These are phyloP conservation scores for Endocalyx cinctus DNA, from an alignment of 2,329 filamentous ascomycete species.

Conservation along the genomic window DNA sequence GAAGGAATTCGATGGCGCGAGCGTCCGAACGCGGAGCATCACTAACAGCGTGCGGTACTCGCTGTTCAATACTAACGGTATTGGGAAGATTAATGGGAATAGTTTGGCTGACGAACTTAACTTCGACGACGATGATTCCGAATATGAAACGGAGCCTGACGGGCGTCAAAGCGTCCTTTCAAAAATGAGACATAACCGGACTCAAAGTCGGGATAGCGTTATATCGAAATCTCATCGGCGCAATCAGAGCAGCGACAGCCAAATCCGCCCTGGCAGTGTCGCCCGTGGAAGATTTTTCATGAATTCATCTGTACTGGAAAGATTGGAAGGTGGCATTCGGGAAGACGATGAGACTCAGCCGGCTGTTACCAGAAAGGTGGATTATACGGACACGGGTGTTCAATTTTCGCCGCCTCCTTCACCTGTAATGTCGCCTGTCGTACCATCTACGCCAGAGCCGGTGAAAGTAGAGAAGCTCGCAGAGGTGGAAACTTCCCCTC, in stretches of 20 bases:
- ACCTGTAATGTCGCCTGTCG: slow-evolving; percentile 45
- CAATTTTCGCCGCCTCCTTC: slow-evolving; percentile 83
- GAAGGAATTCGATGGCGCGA: slow-evolving; percentile 66
- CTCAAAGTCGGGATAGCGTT: slow-evolving; percentile 54
- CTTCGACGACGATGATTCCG: slow-evolving; percentile 78
- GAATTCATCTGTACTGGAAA: slow-evolving; percentile 52
- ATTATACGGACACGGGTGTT: slow-evolving; percentile 71
- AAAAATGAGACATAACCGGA: slow-evolving; percentile 44
- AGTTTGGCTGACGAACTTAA: slow-evolving; percentile 89
- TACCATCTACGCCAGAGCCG: slow-evolving; percentile 41
- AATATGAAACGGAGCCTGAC: slow-evolving; percentile 66
- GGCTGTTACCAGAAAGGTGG: slow-evolving; percentile 30
- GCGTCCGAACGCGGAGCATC: slow-evolving; percentile 69
- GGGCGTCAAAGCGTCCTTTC: slow-evolving; percentile 61
- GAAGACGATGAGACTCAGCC: slow-evolving; percentile 43
- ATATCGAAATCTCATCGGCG: slow-evolving; percentile 44
- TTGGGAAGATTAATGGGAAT: slow-evolving; percentile 57
- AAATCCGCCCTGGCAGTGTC: slow-evolving; percentile 51
- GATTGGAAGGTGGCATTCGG: slow-evolving; percentile 46
- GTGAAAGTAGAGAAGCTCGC: slow-evolving; percentile 33
- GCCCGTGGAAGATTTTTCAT: slow-evolving; percentile 48
- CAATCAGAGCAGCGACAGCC: slow-evolving; percentile 55
- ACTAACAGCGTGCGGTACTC: slow-evolving; percentile 72
- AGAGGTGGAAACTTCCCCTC: slow-evolving; percentile 40
- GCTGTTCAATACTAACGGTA: slow-evolving; percentile 53